A percentile compares a stretch with the other conserved stretches of the same genome.
Conservation (phyloP, 495 filamentous ascomycete genomes). For the Xylaria longipes region DNA sequence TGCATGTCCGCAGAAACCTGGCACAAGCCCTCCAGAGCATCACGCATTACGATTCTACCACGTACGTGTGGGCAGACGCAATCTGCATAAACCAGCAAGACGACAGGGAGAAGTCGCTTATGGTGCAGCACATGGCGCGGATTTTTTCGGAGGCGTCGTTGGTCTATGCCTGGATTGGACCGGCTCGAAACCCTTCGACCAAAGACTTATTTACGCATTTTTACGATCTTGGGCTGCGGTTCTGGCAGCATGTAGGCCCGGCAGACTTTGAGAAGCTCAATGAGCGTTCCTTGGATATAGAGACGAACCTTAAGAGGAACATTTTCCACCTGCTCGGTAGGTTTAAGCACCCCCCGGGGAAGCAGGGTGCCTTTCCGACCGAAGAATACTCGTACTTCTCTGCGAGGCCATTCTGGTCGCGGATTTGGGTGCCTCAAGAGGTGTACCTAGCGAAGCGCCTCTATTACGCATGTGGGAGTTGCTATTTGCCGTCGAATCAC, state of each 20-base stretch:
- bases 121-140: slow-evolving; percentile 39
- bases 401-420: slow-evolving; percentile 20
- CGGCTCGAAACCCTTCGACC: neutral
- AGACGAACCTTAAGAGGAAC: slow-evolving; percentile 4
- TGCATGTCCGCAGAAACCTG: slow-evolving; percentile 1
- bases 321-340: neutral
- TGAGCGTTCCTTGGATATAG: slow-evolving; percentile 4
- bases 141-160: slow-evolving; percentile 29
- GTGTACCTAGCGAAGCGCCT: slow-evolving; percentile 18
- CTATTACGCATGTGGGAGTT: neutral
- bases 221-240: slow-evolving; percentile 2
- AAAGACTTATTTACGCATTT: slow-evolving; percentile 13
- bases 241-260: slow-evolving; percentile 20
- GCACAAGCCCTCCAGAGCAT: slow-evolving; percentile 7
- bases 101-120: slow-evolving; percentile 32
- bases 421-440: slow-evolving; percentile 27
- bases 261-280: neutral
- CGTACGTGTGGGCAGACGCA: slow-evolving; percentile 37
- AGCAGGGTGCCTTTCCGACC: slow-evolving; percentile 3
- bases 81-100: slow-evolving; percentile 43
- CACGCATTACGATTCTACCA: neutral
- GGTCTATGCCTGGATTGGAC: slow-evolving; percentile 28
- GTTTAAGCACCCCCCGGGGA: neutral
- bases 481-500: neutral
- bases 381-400: slow-evolving; percentile 19